phyloP scores from a whole-genome alignment of 768 basidiomycete genomes.

The Suillus variegatus region DNA sequence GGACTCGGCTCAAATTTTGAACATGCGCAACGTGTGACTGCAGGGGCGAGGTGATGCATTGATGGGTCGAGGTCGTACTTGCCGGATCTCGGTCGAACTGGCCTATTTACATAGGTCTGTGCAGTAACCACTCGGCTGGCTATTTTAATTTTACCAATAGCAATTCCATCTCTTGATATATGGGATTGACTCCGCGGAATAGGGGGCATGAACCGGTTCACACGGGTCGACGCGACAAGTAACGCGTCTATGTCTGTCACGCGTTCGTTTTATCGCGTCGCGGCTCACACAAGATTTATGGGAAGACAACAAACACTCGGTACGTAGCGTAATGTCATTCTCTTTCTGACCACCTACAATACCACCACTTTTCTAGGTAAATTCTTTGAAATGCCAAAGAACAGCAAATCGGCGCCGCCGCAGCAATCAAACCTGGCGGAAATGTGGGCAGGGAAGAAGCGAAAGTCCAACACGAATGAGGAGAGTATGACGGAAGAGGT shows the following conservation, averaged over 20 bases:
- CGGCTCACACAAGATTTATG: constrained; percentile 40
- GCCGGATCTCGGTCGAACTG: not conserved
- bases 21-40: no score
- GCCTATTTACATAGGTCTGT: no score
- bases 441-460: constrained; percentile 65
- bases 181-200: not conserved
- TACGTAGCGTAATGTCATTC: constrained; percentile 22
- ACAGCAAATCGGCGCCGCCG: constrained; percentile 62
- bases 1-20: no score
- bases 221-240: constrained; percentile 6
- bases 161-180: not conserved
- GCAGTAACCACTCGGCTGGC: not conserved
- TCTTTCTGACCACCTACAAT: not conserved
- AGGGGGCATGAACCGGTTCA: not conserved
- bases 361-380: constrained; percentile 47
- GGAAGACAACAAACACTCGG: constrained; percentile 76
- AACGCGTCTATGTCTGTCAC: constrained; percentile 24
- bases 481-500: constrained; percentile 25
- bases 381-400: constrained; percentile 75
- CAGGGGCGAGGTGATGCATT: no score
- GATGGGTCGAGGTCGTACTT: not conserved
- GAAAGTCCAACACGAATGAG: constrained; percentile 29
- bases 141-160: not conserved
- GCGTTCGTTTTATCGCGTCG: constrained; percentile 20
- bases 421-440: constrained; percentile 81